Percentiles rank a stretch among this genome's conserved stretches.
Evolutionary conservation across 2,329 filamentous ascomycete genomes (phyloP).

Genomic region (Passalora sequoiae): DNA sequence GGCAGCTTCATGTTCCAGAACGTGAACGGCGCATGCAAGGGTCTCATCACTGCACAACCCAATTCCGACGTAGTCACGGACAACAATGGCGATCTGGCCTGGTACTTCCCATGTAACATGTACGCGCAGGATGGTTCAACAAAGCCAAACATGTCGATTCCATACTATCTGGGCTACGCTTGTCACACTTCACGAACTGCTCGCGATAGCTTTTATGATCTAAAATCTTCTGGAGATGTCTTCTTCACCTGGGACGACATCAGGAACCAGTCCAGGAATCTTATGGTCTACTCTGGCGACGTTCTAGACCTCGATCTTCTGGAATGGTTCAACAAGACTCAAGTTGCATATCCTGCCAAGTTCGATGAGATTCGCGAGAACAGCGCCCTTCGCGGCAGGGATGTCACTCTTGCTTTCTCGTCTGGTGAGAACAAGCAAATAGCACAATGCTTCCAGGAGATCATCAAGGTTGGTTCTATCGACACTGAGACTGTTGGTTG

Average conservation of each 20-base stretch:
- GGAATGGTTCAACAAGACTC: constrained; percentile 78
- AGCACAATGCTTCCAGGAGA: constrained; percentile 83
- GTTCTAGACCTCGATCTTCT: constrained; percentile 87
- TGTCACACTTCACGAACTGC: constrained; percentile 74
- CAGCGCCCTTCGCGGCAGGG: constrained; percentile 68
- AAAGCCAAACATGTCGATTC: constrained; percentile 65
- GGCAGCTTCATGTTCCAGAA: constrained; percentile 98
- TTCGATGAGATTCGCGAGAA: constrained; percentile 77
- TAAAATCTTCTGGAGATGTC: constrained; percentile 72
- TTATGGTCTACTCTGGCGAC: constrained; percentile 90
- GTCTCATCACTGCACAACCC: constrained; percentile 66
- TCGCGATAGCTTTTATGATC: constrained; percentile 69
- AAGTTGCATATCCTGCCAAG: constrained; percentile 68
- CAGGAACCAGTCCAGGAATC: constrained; percentile 78
- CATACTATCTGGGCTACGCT: constrained; percentile 76
- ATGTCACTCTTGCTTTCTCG: constrained; percentile 85
- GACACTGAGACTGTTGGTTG: constrained; percentile 96
- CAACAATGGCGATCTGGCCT: constrained; percentile 67
- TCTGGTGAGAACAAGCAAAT: constrained; percentile 70
- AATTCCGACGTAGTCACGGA: constrained; percentile 77
- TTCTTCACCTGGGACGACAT: constrained; percentile 96
- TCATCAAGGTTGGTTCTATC: constrained; percentile 91
- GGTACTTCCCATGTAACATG: constrained; percentile 92
- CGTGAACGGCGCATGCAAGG: constrained; percentile 95
- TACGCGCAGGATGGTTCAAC: constrained; percentile 92